A percentile compares a stretch with the other conserved stretches of the same genome.
Evolutionary conservation across 768 basidiomycete species (phyloP).

Genomic region (Plicaturopsis crispa): DNA sequence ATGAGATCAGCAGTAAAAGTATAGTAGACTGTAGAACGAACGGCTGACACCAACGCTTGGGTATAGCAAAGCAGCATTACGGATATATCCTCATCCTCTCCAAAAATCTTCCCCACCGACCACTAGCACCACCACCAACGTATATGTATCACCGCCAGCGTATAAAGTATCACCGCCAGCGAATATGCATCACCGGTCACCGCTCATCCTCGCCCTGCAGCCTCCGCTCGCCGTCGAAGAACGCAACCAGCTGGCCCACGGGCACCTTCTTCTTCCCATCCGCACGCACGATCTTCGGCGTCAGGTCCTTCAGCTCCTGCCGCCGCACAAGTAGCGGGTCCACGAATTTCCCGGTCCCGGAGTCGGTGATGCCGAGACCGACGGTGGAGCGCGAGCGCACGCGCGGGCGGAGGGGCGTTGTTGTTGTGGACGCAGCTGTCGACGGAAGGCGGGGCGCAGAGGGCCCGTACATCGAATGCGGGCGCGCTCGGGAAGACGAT

Average conservation of each 20-base stretch:
- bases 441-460: constrained; percentile 22
- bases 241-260: constrained; percentile 75
- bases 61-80: too few relatives aligned
- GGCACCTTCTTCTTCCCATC: constrained; percentile 53
- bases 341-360: constrained; percentile 45
- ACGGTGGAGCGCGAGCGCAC: constrained; percentile 30
- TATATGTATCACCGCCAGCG: too few relatives aligned
- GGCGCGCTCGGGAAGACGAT: constrained; percentile 25
- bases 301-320: constrained; percentile 43
- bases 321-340: constrained; percentile 69
- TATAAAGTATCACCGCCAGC: too few relatives aligned
- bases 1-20: too few relatives aligned
- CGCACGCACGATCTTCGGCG: constrained; percentile 34
- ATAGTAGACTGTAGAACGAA: too few relatives aligned
- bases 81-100: too few relatives aligned
- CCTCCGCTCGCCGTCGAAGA: constrained; percentile 44
- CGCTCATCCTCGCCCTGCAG: too few relatives aligned
- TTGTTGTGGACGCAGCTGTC: constrained; percentile 13
- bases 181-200: too few relatives aligned
- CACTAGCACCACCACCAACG: too few relatives aligned
- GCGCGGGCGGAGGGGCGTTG: constrained; percentile 13
- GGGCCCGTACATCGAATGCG: constrained; percentile 54
- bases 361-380: constrained; percentile 10
- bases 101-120: too few relatives aligned
- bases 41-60: too few relatives aligned